These are phyloP conservation scores for Lactarius sanguifluus DNA, from an alignment of 768 basidiomycete species.

Conservation along the genomic window DNA sequence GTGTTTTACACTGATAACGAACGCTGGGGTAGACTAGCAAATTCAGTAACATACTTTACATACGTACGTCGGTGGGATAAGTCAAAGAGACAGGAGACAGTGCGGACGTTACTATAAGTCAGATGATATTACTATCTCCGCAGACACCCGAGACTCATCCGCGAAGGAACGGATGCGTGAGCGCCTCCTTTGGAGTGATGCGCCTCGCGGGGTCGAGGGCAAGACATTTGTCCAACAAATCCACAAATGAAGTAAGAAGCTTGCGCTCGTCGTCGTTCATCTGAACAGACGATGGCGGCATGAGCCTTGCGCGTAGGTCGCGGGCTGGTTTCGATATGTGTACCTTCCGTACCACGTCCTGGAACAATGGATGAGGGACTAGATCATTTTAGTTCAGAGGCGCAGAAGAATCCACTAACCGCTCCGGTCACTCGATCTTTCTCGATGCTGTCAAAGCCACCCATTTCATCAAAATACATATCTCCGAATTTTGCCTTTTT, in stretches of 20 bases:
- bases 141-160: constrained; percentile 36
- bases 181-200: constrained; percentile 86
- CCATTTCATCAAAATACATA: constrained; percentile 91
- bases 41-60: constrained; percentile 21
- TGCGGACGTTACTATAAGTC: not conserved
- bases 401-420: constrained; percentile 49
- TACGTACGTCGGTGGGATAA: not conserved
- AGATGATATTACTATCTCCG: not conserved
- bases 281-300: constrained; percentile 76
- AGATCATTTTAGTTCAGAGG: constrained; percentile 17
- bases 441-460: constrained; percentile 81
- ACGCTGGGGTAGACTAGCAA: not conserved
- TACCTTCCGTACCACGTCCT: constrained; percentile 82
- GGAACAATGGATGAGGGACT: constrained; percentile 26
- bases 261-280: constrained; percentile 89
- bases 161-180: constrained; percentile 83
- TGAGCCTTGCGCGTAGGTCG: constrained; percentile 77
- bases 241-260: constrained; percentile 75
- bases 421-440: constrained; percentile 79
- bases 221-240: constrained; percentile 89
- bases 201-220: constrained; percentile 82
- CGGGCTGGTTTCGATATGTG: constrained; percentile 79
- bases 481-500: constrained; percentile 93
- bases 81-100: not conserved
- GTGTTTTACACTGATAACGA: not conserved